phyloP scores from a whole-genome alignment of 2,329 filamentous ascomycete genomes.

The Exophiala calicioides region DNA sequence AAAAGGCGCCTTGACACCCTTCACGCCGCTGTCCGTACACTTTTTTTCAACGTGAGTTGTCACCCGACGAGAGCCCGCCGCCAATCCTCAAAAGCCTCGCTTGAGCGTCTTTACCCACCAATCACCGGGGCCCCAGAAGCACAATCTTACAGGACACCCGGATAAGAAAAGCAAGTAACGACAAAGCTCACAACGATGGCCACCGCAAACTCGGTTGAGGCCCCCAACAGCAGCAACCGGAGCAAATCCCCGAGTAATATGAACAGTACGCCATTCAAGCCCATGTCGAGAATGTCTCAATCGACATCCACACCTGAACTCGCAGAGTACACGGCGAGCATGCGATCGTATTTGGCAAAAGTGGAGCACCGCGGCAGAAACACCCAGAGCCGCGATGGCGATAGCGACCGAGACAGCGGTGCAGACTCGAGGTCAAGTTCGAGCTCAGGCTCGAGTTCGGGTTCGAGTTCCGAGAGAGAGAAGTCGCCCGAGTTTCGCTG shows the following conservation, averaged over 20 bases:
- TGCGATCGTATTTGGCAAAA: slow-evolving; percentile 27
- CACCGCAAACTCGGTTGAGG: too few species aligned
- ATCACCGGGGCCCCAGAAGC: too few species aligned
- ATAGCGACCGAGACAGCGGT: slow-evolving; percentile 13
- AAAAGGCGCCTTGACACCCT: too few species aligned
- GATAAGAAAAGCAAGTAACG: too few species aligned
- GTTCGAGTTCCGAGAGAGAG: slow-evolving; percentile 20
- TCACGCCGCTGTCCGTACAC: too few species aligned
- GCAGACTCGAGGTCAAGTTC: slow-evolving; percentile 1
- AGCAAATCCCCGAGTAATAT: slow-evolving; percentile 7
- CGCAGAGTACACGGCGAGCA: slow-evolving; percentile 31
- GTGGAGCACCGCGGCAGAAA: slow-evolving; percentile 8
- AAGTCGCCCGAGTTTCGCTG: slow-evolving; percentile 29
- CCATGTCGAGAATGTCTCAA: slow-evolving; percentile 21
- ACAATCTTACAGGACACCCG: too few species aligned
- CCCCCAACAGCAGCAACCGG: slow-evolving; percentile 17
- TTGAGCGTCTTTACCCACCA: too few species aligned
- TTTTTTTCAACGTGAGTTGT: too few species aligned
- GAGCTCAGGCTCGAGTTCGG: too few species aligned
- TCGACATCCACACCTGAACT: slow-evolving; percentile 28
- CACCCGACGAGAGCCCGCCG: too few species aligned
- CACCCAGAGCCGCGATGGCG: slow-evolving; percentile 17
- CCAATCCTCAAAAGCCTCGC: too few species aligned
- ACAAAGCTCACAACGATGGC: too few species aligned
- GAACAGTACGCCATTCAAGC: slow-evolving; percentile 1